Evolutionary conservation across 1,284 basidiomycete genomes (phyloP), one percentile per base, ranked within the genome.

Genomic region (Pascua sp.): DNA sequence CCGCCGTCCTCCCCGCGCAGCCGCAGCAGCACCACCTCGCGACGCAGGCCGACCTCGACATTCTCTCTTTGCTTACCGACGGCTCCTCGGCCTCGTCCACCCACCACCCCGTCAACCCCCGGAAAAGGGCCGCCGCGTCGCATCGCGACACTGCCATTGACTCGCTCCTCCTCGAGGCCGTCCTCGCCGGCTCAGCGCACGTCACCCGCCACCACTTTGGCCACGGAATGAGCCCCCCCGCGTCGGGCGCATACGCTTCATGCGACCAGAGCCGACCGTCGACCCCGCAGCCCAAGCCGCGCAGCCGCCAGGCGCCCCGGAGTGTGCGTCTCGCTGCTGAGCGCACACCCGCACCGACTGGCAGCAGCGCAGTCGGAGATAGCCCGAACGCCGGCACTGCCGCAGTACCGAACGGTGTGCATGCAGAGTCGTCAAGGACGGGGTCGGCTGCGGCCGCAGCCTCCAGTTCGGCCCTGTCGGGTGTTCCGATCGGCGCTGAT

Each of bases 1-100:
- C 82, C 81, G 47, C 85, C 80, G 59, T 81, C 42, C 74, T 84
- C 36, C 86, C 24, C 24, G 24, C 24, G 24, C 24, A 80, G 78
- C 66, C 84, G 82, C 15, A 79, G 79, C 53, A 64, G 81, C 47
- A 81, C 82, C 77, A 78, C 74, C 55, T 16, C 36, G 53, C 64
- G 15, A 60, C 65, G 38, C 69, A 72, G 54, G 66, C 61, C 41
- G 74, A 76, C 56, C 55, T 74, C 42, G 74, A 72, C 60, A 44
- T 76, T n/a, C 64, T 76, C 47, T 51, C 64, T 42, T 59, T 74
- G 39, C 68, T 76, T 48, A 74, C 73, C 5, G 68, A 71, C 53
- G 51, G 56, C 44, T 47, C 67, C 37, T 55, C 60, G 10, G 32
- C 47, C 39, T 16, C 48, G 16, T 43, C 48, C 42, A 9, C 18